Evolutionary conservation across 139 green algal species (phyloP), one percentile per base, ranked within the genome.

Genomic region (Marvania coccoides): DNA sequence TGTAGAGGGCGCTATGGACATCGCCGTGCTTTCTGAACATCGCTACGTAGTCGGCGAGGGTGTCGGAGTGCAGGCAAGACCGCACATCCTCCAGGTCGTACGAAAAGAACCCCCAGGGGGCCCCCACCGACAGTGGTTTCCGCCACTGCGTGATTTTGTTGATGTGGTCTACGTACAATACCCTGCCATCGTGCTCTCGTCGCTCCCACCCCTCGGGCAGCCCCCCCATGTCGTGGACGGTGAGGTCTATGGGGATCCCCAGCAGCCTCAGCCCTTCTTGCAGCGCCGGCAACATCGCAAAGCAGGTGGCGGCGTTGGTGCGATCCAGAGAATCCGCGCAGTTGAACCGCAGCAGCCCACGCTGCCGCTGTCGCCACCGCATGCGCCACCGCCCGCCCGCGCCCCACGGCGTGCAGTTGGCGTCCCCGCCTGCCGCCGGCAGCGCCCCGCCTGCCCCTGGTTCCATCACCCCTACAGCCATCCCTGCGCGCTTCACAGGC

Each of bases 151-250:
- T 98, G 6, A 60, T 81, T n/a, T 79, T 81, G 23, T 67, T 96
- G 72, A 91, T 92, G 80, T 98, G 93, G 65, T 98, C 92, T 14
- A 98, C 91, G 67, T 91, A 96, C 51, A 97, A 96, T n/a, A 83
- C 75, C 15, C 86, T 70, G n/a, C 87, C 85, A 48, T 69, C 69
- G 72, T 97, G 85, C n/a, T 81, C 67, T 42, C 89, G 83, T 38
- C 80, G 79, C 79, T 98, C 93, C 92, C 92, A 98, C 3, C 92
- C 92, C 6, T 54, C 14, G 24, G 69, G 69, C 34, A 70, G 67
- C 19, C 14, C 36, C 24, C 14, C 7, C 45, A 24, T 51, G 61
- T 35, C 30, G 63, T 40, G 6, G 37, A 14, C 37, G 29, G 46
- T 53, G 51, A 24, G 63, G 60, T 30, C 69, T 12, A 92, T 78